Percentiles rank a stretch among this genome's conserved stretches.
Conservation (phyloP, 2,329 filamentous ascomycete genomes). For the Zymoseptoria crescenta region DNA sequence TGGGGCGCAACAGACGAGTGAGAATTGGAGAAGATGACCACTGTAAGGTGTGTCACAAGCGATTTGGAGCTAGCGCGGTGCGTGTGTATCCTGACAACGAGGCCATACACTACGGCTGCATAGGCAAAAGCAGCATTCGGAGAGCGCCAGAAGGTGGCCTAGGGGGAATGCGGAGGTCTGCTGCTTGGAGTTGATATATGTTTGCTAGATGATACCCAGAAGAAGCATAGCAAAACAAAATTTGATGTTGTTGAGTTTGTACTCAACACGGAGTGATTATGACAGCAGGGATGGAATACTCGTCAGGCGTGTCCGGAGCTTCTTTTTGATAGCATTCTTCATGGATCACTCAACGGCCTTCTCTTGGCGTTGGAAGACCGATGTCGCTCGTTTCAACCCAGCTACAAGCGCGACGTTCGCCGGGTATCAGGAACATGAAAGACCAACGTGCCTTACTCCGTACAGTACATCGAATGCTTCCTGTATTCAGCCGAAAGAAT, state of each 20-base stretch:
- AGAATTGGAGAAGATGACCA: slow-evolving; percentile 80
- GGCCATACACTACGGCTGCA: slow-evolving; percentile 45
- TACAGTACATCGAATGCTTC: neutral
- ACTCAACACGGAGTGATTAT: no score
- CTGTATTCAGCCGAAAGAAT: neutral
- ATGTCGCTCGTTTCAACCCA: neutral
- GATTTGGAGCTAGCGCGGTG: slow-evolving; percentile 83
- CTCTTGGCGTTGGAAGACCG: neutral
- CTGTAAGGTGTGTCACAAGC: slow-evolving; percentile 87
- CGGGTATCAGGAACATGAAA: neutral
- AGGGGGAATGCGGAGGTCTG: slow-evolving; percentile 6
- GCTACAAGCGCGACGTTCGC: neutral
- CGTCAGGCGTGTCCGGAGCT: no score
- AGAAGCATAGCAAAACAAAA: neutral
- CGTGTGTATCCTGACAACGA: slow-evolving; percentile 69
- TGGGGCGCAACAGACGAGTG: slow-evolving; percentile 57
- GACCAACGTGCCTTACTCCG: neutral
- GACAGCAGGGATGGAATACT: no score
- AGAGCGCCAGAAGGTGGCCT: slow-evolving; percentile 8
- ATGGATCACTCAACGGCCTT: neutral
- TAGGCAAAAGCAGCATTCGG: slow-evolving; percentile 19
- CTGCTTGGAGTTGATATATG: slow-evolving; percentile 6
- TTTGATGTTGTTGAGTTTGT: neutral
- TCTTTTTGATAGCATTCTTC: neutral
- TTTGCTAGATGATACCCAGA: neutral